Percentiles rank a stretch among this genome's conserved stretches.
These are phyloP conservation scores for Verbascum thapsus DNA, from an alignment of 257 asterid genomes.

Conservation along the genomic window DNA sequence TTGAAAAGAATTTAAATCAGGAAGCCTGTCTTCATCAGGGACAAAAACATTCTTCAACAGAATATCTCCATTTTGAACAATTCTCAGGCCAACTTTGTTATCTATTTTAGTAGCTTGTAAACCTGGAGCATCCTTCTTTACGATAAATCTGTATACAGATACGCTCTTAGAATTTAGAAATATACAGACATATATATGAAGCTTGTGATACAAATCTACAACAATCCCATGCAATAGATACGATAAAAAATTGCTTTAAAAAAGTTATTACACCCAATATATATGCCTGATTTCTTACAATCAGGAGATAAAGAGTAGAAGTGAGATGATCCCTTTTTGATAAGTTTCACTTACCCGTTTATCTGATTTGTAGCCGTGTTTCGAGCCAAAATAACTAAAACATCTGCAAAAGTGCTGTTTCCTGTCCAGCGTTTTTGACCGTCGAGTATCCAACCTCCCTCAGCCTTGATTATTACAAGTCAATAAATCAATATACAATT, in stretches of 20 bases:
- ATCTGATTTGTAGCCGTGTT: constrained; percentile 77
- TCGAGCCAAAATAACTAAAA: constrained; percentile 82
- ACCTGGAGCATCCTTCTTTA: constrained; percentile 83
- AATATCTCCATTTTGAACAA: constrained; percentile 94
- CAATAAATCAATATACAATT: constrained; percentile 3
- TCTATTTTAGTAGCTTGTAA: constrained; percentile 88
- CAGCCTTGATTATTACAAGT: constrained; percentile 56
- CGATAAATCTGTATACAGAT: constrained; percentile 61
- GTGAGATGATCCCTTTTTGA: too few relatives aligned
- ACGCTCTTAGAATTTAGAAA: constrained; percentile 28
- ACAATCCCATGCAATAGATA: not conserved
- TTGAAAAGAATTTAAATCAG: constrained; percentile 86
- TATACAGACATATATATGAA: constrained; percentile 8
- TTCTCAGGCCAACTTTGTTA: constrained; percentile 88
- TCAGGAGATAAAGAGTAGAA: too few relatives aligned
- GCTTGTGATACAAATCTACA: constrained; percentile 19
- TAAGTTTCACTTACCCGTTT: constrained; percentile 68
- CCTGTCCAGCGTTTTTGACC: constrained; percentile 99
- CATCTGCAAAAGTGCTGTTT: constrained; percentile 93
- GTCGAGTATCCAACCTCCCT: constrained; percentile 95
- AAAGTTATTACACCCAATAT: too few relatives aligned
- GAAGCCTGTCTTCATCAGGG: constrained; percentile 89
- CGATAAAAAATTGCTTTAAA: not conserved
- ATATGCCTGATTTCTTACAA: too few relatives aligned
- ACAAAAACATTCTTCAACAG: constrained; percentile 75